These are phyloP conservation scores for Magnolia kwangsiensis DNA, from an alignment of 164 flowering plant species.

Conservation along the genomic window DNA sequence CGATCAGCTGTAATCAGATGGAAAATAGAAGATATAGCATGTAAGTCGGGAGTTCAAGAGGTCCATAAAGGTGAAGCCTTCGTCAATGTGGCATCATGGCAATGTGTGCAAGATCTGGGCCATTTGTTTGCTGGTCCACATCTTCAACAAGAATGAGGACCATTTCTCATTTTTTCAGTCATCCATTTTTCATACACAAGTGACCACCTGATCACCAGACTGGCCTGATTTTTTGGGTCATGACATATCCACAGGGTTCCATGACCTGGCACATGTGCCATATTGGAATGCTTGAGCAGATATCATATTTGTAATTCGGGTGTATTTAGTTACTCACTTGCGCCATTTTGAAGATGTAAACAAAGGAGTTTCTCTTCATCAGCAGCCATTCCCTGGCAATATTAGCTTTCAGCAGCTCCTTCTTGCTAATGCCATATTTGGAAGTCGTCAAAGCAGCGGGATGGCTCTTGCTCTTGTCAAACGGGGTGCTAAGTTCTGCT, in stretches of 20 bases:
- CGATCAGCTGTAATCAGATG: slow-evolving; percentile 23
- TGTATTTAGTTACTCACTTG: slow-evolving; percentile 24
- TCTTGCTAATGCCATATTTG: slow-evolving; percentile 35
- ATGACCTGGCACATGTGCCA: no score
- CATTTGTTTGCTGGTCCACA: no score
- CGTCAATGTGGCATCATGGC: no score
- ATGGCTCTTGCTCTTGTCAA: slow-evolving; percentile 39
- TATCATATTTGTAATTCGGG: not conserved
- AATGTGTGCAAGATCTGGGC: no score
- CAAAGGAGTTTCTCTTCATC: slow-evolving; percentile 44
- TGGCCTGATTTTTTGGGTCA: no score
- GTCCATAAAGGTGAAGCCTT: no score
- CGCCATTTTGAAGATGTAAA: slow-evolving; percentile 36
- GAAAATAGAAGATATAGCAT: not conserved
- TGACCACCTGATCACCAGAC: no score
- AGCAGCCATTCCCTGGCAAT: slow-evolving; percentile 33
- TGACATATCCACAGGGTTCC: no score
- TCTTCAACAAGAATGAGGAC: no score
- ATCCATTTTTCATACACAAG: no score
- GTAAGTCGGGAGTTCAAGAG: not conserved
- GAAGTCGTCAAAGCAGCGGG: slow-evolving; percentile 39
- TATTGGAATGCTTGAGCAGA: not conserved
- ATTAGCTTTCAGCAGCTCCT: slow-evolving; percentile 40
- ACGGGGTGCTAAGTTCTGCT: slow-evolving; percentile 38
- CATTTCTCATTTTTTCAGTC: no score